Evolutionary conservation across 768 basidiomycete species (phyloP), one percentile per base, ranked within the genome.

Genomic region (Termitomyces eurrhizus): DNA sequence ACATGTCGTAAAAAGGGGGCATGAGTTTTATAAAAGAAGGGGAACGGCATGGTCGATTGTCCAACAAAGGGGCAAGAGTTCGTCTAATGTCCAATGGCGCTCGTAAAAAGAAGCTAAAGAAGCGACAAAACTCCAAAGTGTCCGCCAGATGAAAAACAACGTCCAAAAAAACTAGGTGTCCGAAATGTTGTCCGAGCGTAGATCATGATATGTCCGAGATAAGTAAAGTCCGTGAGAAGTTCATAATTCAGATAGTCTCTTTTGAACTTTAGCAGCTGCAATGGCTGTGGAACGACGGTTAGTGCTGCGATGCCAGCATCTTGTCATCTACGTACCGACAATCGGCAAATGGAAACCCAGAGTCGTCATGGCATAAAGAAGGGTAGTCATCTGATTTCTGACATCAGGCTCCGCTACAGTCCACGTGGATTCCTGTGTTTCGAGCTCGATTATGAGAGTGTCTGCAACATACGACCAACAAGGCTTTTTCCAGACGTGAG

Each of bases 381-480:
- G 70, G 18, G 82, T 77, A 37, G 77, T 78, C 45, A 89, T 81
- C 61, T 90, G 87, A 66, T 75, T 81, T 62, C 85, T 83, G 56
- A 86, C 72, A 61, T 89, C 87, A 57, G 79, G 78, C 67, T 82
- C 81, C 62, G 82, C 74, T 41, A 82, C 74, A 11, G 87, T 80
- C 86, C 88, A 90, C 44, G 87, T 78, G 14, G 80, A 70, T 68
- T 87, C 86, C 55, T 87, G 74, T 59, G 82, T 72, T 57, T 85
- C 79, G n/a, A 89, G 77, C 69, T 91, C 87, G 46, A 82, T 79
- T 56, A 88, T 80, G 60, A 91, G 73, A 18, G 84, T 82, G 69
- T 89, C 87, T 54, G 87, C 85, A 41, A 81, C 85, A 56, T 77
- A 78, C 16, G 85, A 85, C 90, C 90, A 90, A 64, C 88, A 90